Evolutionary conservation across 2,329 filamentous ascomycete genomes (phyloP), one percentile per base, ranked within the genome.

Genomic region (Aspergillus fijiensis): DNA sequence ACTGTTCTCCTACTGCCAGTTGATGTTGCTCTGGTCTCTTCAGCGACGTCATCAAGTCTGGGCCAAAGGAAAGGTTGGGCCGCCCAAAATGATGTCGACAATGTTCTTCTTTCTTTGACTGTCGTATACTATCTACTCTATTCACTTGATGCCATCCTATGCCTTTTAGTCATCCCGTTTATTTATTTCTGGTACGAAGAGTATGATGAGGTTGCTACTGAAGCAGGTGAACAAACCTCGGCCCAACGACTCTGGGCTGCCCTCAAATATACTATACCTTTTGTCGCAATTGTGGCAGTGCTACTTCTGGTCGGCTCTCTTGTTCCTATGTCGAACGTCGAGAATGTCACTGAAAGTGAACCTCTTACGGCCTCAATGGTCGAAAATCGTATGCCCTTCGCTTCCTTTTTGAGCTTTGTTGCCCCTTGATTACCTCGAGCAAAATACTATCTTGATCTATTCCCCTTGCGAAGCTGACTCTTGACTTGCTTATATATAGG

Each of bases 111-210:
- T 63, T 92, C 91, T 0, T 83, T 99, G 65, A 91, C 91, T 74
- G 84, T 96, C 60, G 89, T 96, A 59, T 99, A 99, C 79, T 98
- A 98, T 77, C 84, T 87, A 0, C 84, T 99, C 0, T 99, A 98
- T 80, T 95, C 91, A 68, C 81, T 97, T 66, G 95, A 99, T 75
- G 91, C 92, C 1, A 74, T 97, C 5, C 85, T 99, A 11, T 99
- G 95, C 72, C 82, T 99, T 50, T 75, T 98, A 19, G 85, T 96
- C 49, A 89, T 98, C 21, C 95, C 95, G 0, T 99, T 99, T 73
- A 89, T 93, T 51, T 99, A 99, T 80, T 99, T 99, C 75, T 97
- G 90, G 87, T 95, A 96, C 71, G 95, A 99, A 75, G 95, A 98
- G 76, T 96, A 96, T 66, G 94, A 97, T 70, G 92, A 97, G 77